These are phyloP conservation scores for Neolentinus lepideus DNA, from an alignment of 1,284 basidiomycete genomes.

Conservation along the genomic window DNA sequence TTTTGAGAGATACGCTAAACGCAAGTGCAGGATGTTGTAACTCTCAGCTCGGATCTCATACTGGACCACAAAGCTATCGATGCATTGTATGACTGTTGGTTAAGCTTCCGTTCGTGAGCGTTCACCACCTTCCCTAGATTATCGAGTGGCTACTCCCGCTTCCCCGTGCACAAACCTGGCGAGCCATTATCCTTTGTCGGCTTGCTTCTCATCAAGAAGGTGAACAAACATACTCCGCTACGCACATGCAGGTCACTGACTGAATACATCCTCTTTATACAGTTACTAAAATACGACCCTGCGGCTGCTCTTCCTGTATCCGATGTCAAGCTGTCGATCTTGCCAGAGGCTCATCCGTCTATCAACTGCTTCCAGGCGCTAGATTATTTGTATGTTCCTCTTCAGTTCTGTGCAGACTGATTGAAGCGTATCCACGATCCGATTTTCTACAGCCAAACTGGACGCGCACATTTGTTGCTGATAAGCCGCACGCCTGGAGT, in stretches of 20 bases:
- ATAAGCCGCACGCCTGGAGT: constrained; percentile 80
- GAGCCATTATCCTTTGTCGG: constrained; percentile 79
- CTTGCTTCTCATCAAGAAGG: constrained; percentile 83
- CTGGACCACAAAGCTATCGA: constrained; percentile 79
- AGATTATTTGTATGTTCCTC: constrained; percentile 68
- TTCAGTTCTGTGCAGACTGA: background rate
- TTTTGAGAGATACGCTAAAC: background rate
- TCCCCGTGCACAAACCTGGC: constrained; percentile 82
- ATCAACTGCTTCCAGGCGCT: constrained; percentile 84
- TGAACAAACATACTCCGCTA: constrained; percentile 16
- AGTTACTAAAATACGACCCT: constrained; percentile 91
- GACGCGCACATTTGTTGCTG: constrained; percentile 87
- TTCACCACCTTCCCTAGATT: constrained; percentile 29
- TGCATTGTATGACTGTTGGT: constrained; percentile 43
- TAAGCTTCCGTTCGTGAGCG: background rate
- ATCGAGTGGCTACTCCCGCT: constrained; percentile 86
- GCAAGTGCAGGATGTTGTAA: constrained; percentile 64
- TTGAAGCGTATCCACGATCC: background rate
- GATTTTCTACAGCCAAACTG: constrained; percentile 73
- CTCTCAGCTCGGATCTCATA: constrained; percentile 69
- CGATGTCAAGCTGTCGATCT: constrained; percentile 67
- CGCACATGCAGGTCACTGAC: background rate
- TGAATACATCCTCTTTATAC: constrained; percentile 1
- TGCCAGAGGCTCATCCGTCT: constrained; percentile 85
- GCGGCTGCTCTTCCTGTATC: constrained; percentile 73